phyloP scores from a whole-genome alignment of 768 basidiomycete species.

The Tulasnella sp. region DNA sequence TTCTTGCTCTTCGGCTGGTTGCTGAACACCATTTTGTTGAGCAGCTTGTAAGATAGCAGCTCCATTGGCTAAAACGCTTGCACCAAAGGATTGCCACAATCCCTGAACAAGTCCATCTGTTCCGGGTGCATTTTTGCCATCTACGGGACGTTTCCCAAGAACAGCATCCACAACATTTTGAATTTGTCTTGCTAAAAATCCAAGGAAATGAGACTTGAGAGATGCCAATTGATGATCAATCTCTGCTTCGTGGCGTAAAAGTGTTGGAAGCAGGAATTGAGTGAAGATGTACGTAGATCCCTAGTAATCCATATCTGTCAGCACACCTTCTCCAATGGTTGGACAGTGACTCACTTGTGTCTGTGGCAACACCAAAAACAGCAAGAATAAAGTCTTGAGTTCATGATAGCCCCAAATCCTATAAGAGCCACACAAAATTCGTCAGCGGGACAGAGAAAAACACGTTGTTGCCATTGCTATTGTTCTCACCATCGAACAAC shows the following conservation, averaged over 20 bases:
- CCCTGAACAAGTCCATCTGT: conserved; percentile 29
- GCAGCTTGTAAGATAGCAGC: conserved; percentile 1
- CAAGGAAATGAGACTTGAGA: conserved; percentile 43
- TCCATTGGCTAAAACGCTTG: conserved; percentile 45
- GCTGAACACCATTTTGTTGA: too few relatives aligned
- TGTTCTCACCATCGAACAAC: conserved; percentile 62
- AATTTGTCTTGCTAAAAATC: conserved; percentile 50
- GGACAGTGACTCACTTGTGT: conserved; percentile 34
- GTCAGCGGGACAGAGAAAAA: not conserved
- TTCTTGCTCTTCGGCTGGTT: too few relatives aligned
- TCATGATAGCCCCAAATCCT: conserved; percentile 63
- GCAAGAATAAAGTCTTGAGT: conserved; percentile 69
- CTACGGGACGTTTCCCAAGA: conserved; percentile 13
- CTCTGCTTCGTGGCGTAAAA: conserved; percentile 65
- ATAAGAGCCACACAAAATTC: not conserved
- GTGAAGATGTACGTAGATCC: conserved; percentile 79
- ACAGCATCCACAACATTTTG: conserved; percentile 48
- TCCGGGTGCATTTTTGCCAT: conserved; percentile 9
- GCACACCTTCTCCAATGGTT: not conserved
- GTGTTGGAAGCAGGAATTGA: conserved; percentile 67
- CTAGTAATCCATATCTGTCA: conserved; percentile 19
- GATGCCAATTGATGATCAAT: conserved; percentile 72
- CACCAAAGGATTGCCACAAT: conserved; percentile 74
- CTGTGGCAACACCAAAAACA: conserved; percentile 84
- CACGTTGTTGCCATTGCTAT: not conserved